Evolutionary conservation across 1,284 basidiomycete species (phyloP), one percentile per base, ranked within the genome.

Genomic region (Malassezia dermatis): DNA sequence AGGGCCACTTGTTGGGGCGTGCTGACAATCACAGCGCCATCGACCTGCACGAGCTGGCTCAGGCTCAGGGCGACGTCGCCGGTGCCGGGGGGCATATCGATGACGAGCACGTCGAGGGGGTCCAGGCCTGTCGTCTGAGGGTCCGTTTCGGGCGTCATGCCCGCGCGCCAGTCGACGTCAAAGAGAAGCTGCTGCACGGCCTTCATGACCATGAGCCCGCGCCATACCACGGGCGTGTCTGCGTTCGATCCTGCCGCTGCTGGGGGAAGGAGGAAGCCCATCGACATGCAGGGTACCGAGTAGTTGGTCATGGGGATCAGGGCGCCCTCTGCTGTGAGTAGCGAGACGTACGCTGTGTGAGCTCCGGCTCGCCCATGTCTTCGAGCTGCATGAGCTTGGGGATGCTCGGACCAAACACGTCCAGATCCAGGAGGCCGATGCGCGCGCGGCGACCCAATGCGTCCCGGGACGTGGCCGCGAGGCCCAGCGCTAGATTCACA

Each of bases 191-290:
- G 89, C 75, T 96, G 93, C 0, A 93, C 89, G 23, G 93, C 91
- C 73, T 98, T 98, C 78, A 94, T 91, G 1, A 98, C 94, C 93
- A 98, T 96, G 46, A 96, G 82, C 1, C 93, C 93, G 34, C 93
- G 81, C 93, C 93, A 98, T 23, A 93, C 89, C 17, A 96, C 81
- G 0, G 89, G 84, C 0, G 83, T 83, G 66, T 90, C 86, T 32
- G 80, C 78, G 27, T 65, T 62, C 7, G 48, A 52, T 23, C 53
- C 56, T 1, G 49, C 55, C 3, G 54, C 17, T 6, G 53, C 66
- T 63, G 67, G 63, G 63, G 78, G 78, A 1, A 81, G 72, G 3
- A 82, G 73, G 59, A 81, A 98, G 0, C 91, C 93, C 83, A 98
- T 96, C 2, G 89, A 94, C 93, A 98, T 96, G 67, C 87, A 89